Percentiles rank a stretch among this genome's conserved stretches.
These are phyloP conservation scores for Monilinia fructicola DNA, from an alignment of 2,329 filamentous ascomycete species.

Conservation along the genomic window DNA sequence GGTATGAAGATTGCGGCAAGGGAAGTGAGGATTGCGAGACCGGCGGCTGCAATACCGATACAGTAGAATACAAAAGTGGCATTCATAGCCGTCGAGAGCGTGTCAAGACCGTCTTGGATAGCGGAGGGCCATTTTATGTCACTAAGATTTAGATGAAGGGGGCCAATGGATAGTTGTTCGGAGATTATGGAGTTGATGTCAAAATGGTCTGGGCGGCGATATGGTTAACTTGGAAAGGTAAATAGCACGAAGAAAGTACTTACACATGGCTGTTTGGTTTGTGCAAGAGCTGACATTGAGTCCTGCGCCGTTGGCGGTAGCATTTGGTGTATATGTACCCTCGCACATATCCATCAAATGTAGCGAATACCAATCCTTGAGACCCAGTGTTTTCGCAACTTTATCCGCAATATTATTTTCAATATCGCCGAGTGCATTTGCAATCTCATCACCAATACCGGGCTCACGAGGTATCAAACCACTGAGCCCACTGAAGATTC, in stretches of 20 bases:
- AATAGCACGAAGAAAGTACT: constrained; percentile 13
- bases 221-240: background rate
- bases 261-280: constrained; percentile 52
- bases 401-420: constrained; percentile 40
- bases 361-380: constrained; percentile 61
- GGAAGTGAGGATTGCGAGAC: constrained; percentile 50
- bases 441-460: constrained; percentile 42
- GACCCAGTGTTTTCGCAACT: constrained; percentile 50
- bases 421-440: constrained; percentile 38
- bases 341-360: constrained; percentile 62
- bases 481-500: constrained; percentile 32
- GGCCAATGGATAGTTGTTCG: constrained; percentile 47
- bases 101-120: constrained; percentile 53
- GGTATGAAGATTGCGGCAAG: constrained; percentile 46
- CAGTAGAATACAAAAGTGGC: constrained; percentile 60
- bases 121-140: constrained; percentile 57
- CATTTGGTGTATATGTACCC: constrained; percentile 43
- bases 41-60: constrained; percentile 54
- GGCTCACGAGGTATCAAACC: constrained; percentile 38
- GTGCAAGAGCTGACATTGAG: constrained; percentile 57
- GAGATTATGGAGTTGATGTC: constrained; percentile 53
- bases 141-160: constrained; percentile 47
- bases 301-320: constrained; percentile 43
- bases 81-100: constrained; percentile 50
- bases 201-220: constrained; percentile 46